Conservation (phyloP, 306 rosid genomes). For the Medicago lupulina region DNA sequence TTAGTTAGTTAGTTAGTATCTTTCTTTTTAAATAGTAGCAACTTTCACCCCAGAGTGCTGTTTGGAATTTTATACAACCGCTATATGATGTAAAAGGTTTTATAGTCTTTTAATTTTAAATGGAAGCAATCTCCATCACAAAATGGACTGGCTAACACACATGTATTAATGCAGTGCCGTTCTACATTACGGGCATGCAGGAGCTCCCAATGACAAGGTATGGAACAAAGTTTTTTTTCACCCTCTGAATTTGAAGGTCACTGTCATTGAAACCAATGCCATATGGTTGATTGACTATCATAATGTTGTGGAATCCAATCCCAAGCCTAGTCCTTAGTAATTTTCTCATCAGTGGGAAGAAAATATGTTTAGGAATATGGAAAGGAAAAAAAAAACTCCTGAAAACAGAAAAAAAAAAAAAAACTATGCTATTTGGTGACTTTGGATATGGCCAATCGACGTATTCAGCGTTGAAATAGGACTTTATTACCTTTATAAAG, state of each 20-base stretch:
- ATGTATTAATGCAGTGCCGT: constrained; percentile 69
- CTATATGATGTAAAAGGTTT: constrained; percentile 6
- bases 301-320: not conserved
- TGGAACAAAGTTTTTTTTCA: not conserved
- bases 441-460: constrained; percentile 37
- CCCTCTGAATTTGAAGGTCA: constrained; percentile 26
- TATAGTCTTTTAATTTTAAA: constrained; percentile 6
- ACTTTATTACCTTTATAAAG: constrained; percentile 18
- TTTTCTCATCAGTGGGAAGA: not conserved
- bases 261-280: constrained; percentile 22
- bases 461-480: constrained; percentile 14
- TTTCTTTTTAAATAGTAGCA: constrained; percentile 5
- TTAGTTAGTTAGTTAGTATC: not conserved
- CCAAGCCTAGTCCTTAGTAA: constrained; percentile 2
- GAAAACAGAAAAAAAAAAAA: not conserved
- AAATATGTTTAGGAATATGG: constrained; percentile 6
- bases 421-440: constrained; percentile 30
- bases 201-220: constrained; percentile 95
- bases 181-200: constrained; percentile 96
- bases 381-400: constrained; percentile 3
- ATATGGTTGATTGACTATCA: constrained; percentile 20
- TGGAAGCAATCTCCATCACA: constrained; percentile 21
- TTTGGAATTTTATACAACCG: not conserved
- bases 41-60: constrained; percentile 25
- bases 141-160: constrained; percentile 33